phyloP scores from a whole-genome alignment of 2,329 filamentous ascomycete species.

The Paracoccidioides brasiliensis region DNA sequence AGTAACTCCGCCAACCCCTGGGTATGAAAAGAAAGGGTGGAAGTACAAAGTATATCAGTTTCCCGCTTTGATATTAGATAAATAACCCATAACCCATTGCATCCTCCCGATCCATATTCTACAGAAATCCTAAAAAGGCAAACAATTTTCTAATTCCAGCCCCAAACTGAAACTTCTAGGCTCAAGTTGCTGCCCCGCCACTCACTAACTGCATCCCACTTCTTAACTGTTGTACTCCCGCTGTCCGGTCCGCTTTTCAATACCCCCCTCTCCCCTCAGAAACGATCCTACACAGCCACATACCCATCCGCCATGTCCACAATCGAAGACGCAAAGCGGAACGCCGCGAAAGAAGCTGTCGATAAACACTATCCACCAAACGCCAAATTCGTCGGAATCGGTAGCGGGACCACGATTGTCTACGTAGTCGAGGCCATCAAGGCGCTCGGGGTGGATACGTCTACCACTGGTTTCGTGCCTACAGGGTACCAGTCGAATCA shows the following conservation, averaged over 20 bases:
- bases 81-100: neutral
- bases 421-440: constrained; percentile 56
- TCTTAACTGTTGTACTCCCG: neutral
- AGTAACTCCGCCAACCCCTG: neutral
- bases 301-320: constrained; percentile 20
- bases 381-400: constrained; percentile 49
- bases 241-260: neutral
- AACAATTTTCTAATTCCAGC: neutral
- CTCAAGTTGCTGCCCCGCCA: neutral
- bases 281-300: constrained; percentile 1
- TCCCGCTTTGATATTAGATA: neutral
- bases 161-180: neutral
- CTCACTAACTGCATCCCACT: neutral
- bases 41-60: neutral
- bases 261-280: neutral
- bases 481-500: constrained; percentile 86
- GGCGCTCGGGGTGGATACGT: constrained; percentile 32
- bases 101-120: neutral
- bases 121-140: neutral
- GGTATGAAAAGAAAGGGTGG: neutral
- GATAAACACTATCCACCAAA: constrained; percentile 46
- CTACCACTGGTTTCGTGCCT: constrained; percentile 69
- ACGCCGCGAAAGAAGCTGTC: constrained; percentile 46
- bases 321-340: constrained; percentile 47
- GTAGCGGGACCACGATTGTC: constrained; percentile 52